Evolutionary conservation across 371 early-diverging fungal genomes (phyloP).

Genomic region (Rhizoclosmatium hyalinum): DNA sequence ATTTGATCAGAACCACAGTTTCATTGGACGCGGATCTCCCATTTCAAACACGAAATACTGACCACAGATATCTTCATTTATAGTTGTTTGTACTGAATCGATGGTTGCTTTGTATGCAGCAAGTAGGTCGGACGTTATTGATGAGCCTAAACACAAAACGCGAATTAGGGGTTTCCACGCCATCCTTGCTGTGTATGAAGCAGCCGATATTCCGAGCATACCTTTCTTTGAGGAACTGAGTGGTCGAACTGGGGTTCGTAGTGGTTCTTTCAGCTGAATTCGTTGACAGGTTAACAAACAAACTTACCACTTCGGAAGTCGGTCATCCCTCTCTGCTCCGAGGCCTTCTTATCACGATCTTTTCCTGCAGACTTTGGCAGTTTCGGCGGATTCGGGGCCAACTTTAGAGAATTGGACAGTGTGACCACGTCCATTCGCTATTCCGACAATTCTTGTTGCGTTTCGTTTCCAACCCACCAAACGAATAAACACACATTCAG

Average conservation of each 20-base stretch:
- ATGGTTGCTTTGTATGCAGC: conserved; percentile 10
- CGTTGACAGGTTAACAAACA: background rate
- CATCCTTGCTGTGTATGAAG: background rate
- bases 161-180: background rate
- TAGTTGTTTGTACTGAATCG: conserved; percentile 9
- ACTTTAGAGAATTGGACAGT: background rate
- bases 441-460: too few species aligned
- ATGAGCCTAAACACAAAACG: background rate
- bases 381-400: conserved; percentile 20
- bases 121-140: conserved; percentile 16
- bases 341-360: background rate
- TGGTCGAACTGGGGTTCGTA: conserved; percentile 3
- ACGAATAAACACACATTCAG: background rate
- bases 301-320: conserved; percentile 16
- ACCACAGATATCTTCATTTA: conserved; percentile 8
- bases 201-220: background rate
- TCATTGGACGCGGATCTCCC: background rate
- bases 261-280: background rate
- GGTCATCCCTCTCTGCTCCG: conserved; percentile 13
- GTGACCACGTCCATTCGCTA: background rate
- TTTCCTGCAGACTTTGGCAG: conserved; percentile 10
- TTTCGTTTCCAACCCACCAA: background rate
- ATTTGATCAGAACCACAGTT: background rate
- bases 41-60: background rate
- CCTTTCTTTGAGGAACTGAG: background rate